Base-by-base conservation (phyloP, 129 eudicot species). In the Kitagawia praeruptora region DNA sequence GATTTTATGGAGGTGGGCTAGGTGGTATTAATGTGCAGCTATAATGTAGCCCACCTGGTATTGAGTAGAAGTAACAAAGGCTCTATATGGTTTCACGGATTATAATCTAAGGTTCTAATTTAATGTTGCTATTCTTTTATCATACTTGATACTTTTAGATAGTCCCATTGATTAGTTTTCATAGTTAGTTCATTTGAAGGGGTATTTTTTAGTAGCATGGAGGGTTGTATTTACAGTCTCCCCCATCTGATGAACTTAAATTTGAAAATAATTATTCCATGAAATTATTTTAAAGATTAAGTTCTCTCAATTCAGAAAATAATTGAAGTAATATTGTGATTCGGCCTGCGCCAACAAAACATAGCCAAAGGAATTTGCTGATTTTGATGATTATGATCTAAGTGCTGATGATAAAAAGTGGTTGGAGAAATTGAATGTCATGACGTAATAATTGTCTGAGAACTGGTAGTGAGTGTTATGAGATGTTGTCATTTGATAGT, bases 401-500 rank as follows among this genome's bases (percentile, higher is more conserved):
- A 11, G 41, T 34, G 21, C 40, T 66, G 72, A 66, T 34, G 9
- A 27, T 66, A 16, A 66, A 11, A 66, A 66, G 72, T 66, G 40
- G 41, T 66, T 34, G 41, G 72, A 31, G 72, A 21, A 3, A 25
- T 28, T 25, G 72, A 1, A 64, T 64, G 15, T 66, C 6, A 66
- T 66, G 72, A 66, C 72, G 3, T 66, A 13, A 28, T 66, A 66
- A 31, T 66, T 66, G 3, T 28, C 14, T 28, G 16, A 31, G 41
- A 66, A 31, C 21, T 28, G 41, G 41, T 34, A 27, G 16, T 66
- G 9, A 31, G 41, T 13, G 41, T 31, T 66, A 31, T 66, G 19
- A 66, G 41, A 66, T 66, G 72, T 66, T 66, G 72, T 66, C 21
- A 66, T 66, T 66, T 25, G 41, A 66, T 28, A 66, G 72, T 66